These are phyloP conservation scores for Ophiostoma sp. DNA, from an alignment of 2,329 filamentous ascomycete genomes.

Conservation along the genomic window DNA sequence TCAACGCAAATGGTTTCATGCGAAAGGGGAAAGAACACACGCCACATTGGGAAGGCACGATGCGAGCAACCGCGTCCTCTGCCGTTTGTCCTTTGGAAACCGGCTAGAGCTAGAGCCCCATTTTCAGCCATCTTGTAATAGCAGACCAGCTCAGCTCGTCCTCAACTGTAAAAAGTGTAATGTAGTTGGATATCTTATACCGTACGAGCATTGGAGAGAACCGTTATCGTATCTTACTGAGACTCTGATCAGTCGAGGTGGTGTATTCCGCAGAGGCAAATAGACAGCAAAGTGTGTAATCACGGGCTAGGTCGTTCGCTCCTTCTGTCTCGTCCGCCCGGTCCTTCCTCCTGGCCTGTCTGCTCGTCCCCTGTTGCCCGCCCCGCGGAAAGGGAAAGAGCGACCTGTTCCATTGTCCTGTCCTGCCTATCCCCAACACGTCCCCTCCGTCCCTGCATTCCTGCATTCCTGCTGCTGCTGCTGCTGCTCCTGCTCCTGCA, in stretches of 20 bases:
- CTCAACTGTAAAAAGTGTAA: neutral
- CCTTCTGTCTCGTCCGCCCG: neutral
- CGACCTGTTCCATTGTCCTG: constrained; percentile 17
- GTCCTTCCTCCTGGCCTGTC: constrained; percentile 7
- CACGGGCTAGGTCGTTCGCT: neutral
- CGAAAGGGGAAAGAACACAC: constrained; percentile 2
- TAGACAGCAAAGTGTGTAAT: too few species aligned
- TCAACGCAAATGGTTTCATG: neutral
- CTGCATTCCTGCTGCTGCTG: neutral
- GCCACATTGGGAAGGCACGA: neutral
- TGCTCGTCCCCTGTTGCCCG: constrained; percentile 9
- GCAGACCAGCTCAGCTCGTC: neutral
- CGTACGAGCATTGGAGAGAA: neutral
- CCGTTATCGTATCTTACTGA: neutral
- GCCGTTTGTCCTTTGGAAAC: too few species aligned
- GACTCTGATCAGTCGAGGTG: neutral
- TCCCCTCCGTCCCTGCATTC: constrained; percentile 6
- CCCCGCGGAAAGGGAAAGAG: constrained; percentile 15
- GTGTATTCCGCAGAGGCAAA: neutral
- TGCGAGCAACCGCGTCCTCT: neutral
- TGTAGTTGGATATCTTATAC: neutral
- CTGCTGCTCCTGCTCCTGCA: neutral
- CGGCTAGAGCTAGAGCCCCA: neutral
- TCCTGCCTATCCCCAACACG: constrained; percentile 8
- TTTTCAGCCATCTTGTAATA: neutral